These are phyloP conservation scores for Yamadazyma insecticola DNA, from an alignment of 805 yeast species.

Conservation along the genomic window DNA sequence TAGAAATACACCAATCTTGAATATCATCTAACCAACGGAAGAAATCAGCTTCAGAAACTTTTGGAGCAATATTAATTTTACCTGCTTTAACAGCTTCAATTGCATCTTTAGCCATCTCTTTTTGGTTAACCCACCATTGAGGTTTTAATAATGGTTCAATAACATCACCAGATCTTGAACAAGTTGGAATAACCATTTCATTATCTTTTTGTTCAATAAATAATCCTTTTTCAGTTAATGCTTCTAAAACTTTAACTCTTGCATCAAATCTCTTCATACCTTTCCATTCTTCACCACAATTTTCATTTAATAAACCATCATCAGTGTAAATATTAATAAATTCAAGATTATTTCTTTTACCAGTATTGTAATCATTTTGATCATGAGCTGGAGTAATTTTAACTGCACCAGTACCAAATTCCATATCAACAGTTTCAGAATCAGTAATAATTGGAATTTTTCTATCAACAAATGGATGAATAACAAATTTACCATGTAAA, in stretches of 20 bases:
- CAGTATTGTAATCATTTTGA: constrained; percentile 92
- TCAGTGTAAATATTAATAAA: constrained; percentile 88
- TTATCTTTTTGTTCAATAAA: constrained; percentile 84
- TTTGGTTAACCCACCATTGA: constrained; percentile 98
- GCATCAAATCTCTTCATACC: constrained; percentile 96
- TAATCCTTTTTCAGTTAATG: constrained; percentile 59
- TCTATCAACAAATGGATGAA: constrained; percentile 87
- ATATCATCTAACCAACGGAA: constrained; percentile 93
- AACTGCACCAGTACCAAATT: constrained; percentile 99
- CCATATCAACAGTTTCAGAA: constrained; percentile 95
- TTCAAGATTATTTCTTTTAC: constrained; percentile 88
- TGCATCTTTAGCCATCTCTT: constrained; percentile 83
- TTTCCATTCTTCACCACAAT: constrained; percentile 82
- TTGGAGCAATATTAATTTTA: constrained; percentile 76
- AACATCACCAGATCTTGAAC: constrained; percentile 95
- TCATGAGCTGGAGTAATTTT: constrained; percentile 99
- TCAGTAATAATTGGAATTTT: constrained; percentile 86
- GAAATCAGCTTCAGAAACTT: constrained; percentile 87
- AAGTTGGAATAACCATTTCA: constrained; percentile 91
- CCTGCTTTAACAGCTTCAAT: constrained; percentile 82
- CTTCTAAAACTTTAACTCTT: constrained; percentile 75
- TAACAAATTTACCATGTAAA: constrained; percentile 87
- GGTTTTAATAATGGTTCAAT: constrained; percentile 97
- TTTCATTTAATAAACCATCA: constrained; percentile 84
- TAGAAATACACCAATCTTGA: constrained; percentile 99